A percentile compares a stretch with the other conserved stretches of the same genome.
Evolutionary conservation across 306 rosid genomes (phyloP).

Genomic region (Arachis stenosperma): DNA sequence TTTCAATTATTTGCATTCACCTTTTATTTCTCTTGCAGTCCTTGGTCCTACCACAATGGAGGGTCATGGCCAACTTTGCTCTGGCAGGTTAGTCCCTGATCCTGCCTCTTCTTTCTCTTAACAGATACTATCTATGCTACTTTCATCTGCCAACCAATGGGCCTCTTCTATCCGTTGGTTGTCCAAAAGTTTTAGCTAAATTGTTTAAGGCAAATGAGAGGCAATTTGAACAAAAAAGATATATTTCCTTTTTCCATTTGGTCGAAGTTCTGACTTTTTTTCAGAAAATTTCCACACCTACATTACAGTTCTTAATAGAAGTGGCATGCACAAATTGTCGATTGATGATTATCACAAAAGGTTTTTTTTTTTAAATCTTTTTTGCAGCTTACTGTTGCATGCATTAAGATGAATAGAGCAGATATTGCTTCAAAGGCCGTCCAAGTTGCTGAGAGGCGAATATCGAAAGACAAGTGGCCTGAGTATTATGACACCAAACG

Average conservation of each 20-base stretch:
- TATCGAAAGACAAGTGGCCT: conserved; percentile 67
- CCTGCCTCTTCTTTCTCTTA: background rate
- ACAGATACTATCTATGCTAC: conserved; percentile 7
- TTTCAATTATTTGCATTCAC: conserved; percentile 14
- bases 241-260: background rate
- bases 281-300: background rate
- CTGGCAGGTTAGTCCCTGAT: conserved; percentile 60
- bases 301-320: background rate
- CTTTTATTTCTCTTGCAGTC: conserved; percentile 48
- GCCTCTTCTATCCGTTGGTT: background rate
- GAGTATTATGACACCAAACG: conserved; percentile 67
- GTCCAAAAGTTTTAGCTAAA: conserved; percentile 3
- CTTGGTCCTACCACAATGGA: conserved; percentile 78
- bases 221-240: background rate
- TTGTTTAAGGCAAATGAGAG: background rate
- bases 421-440: conserved; percentile 61
- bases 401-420: conserved; percentile 67
- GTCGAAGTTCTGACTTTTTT: conserved; percentile 5
- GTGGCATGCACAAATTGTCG: background rate
- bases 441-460: conserved; percentile 55
- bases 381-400: conserved; percentile 66
- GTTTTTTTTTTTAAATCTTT: background rate
- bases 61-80: conserved; percentile 79
- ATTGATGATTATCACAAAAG: background rate
- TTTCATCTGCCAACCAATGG: conserved; percentile 11